Conservation (phyloP, 148 eudicot species). For the Rhododendron molle region DNA sequence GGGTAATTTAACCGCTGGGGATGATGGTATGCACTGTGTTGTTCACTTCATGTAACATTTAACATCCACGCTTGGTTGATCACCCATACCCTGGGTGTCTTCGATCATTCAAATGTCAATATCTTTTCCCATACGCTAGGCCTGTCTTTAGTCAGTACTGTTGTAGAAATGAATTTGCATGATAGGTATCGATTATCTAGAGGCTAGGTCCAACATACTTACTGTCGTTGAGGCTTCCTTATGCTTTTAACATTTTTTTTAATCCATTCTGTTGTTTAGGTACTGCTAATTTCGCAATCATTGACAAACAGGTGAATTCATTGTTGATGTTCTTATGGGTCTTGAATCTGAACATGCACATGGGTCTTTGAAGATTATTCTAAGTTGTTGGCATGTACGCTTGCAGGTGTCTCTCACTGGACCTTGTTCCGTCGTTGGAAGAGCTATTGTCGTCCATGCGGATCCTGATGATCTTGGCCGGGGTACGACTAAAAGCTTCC, state of each 20-base stretch:
- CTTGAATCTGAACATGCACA: neutral
- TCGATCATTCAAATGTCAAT: no score
- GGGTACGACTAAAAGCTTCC: constrained; percentile 36
- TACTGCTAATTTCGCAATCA: constrained; percentile 61
- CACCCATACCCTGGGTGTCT: neutral
- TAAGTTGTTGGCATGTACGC: neutral
- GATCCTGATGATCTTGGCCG: constrained; percentile 96
- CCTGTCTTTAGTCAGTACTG: neutral
- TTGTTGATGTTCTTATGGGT: neutral
- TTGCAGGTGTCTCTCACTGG: constrained; percentile 77
- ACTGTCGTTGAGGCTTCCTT: neutral
- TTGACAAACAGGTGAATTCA: constrained; percentile 58
- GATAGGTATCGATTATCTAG: neutral
- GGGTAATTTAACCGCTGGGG: constrained; percentile 78
- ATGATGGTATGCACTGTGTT: constrained; percentile 57
- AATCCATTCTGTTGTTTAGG: constrained; percentile 31
- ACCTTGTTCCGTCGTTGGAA: constrained; percentile 69
- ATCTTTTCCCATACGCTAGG: neutral
- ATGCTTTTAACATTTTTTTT: neutral
- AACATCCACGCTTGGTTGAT: neutral
- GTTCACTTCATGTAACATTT: neutral
- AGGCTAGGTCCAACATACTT: neutral
- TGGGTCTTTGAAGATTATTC: neutral
- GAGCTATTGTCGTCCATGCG: constrained; percentile 95
- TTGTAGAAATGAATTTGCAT: neutral